Evolutionary conservation across 164 flowering plant genomes (phyloP), one percentile per base, ranked within the genome.

Genomic region (Buxus sempervirens): DNA sequence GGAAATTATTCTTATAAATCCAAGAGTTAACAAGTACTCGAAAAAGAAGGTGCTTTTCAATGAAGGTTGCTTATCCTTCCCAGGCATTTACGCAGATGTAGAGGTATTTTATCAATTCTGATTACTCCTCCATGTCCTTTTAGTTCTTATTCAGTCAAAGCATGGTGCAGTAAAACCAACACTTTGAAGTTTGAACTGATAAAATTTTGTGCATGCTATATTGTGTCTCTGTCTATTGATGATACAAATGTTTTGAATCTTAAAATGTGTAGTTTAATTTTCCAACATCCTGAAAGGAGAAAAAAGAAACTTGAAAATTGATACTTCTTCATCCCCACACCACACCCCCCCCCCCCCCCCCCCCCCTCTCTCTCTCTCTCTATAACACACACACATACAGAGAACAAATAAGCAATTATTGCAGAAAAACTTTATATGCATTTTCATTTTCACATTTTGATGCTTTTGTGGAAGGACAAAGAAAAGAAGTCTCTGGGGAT

Each of bases 51-150:
- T 82, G 28, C 83, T 62, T 26, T 93, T 85, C 66, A 72, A 89
- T 25, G 99, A 96, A 82, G 99, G 99, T 24, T 96, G 99, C 82
- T 78, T 96, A 71, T 96, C 99, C 19, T 93, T 96, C 74, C 99
- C 99, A 0, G 87, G 82, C 27, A 90, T 96, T 54, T 82, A 89
- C 80, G 99, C 91, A 64, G 96, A 88, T 74, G 97, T 96, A 7
- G 71, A 82, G 98, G 99, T 95, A 77, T 0, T 25, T 0, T 1
- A 7, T 45, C n/a, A 27, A 0, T 20, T 18, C 36, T 60, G 25
- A 49, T 58, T 55, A 13, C 16, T 38, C 23, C 0, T 10, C 9
- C 13, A 10, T 15, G 1, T 15, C 51, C 18, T 45, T 45, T 45
- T 2, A 4, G 51, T 45, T 45, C 12, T 10, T 6, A 45, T 45